Evolutionary conservation across 495 filamentous ascomycete species (phyloP).

Genomic region (Aspergillus affinis): DNA sequence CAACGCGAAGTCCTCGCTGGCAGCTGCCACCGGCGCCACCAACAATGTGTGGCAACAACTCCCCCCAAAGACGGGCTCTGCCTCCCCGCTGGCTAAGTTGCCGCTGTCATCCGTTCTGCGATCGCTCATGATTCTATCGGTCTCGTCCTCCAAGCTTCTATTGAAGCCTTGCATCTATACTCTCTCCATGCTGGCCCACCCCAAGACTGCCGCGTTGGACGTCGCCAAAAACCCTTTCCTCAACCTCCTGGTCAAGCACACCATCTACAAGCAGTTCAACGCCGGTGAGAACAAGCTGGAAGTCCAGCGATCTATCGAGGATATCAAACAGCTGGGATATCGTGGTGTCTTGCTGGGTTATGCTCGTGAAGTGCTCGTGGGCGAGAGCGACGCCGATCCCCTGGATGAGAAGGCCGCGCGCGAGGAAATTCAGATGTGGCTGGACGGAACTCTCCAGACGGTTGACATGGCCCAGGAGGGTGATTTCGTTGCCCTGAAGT

Average conservation of each 20-base stretch:
- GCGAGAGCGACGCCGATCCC: constrained; percentile 34
- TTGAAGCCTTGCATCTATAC: constrained; percentile 68
- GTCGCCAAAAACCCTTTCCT: constrained; percentile 48
- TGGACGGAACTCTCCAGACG: constrained; percentile 71
- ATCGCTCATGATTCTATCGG: constrained; percentile 71
- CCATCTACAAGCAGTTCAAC: constrained; percentile 53
- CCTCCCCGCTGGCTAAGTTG: constrained; percentile 65
- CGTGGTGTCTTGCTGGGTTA: constrained; percentile 50
- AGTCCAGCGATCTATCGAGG: constrained; percentile 42
- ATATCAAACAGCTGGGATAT: constrained; percentile 46
- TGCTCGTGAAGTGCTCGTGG: constrained; percentile 46
- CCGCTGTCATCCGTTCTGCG: constrained; percentile 74
- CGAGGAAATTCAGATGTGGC: constrained; percentile 70
- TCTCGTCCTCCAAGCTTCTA: constrained; percentile 76
- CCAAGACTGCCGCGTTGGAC: constrained; percentile 52
- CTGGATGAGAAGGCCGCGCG: constrained; percentile 37
- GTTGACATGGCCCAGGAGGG: constrained; percentile 70
- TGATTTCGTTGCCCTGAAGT: constrained; percentile 90
- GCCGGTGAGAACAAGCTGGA: constrained; percentile 49
- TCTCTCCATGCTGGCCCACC: constrained; percentile 69
- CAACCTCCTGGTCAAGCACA: constrained; percentile 46
- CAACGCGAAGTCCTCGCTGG: constrained; percentile 38
- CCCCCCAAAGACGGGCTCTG: constrained; percentile 14
- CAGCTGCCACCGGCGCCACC: constrained; percentile 18
- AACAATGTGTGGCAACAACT: constrained; percentile 26